A percentile compares a stretch with the other conserved stretches of the same genome.
phyloP scores from a whole-genome alignment of 768 basidiomycete genomes.

The Pulveroboletus ravenelii region DNA sequence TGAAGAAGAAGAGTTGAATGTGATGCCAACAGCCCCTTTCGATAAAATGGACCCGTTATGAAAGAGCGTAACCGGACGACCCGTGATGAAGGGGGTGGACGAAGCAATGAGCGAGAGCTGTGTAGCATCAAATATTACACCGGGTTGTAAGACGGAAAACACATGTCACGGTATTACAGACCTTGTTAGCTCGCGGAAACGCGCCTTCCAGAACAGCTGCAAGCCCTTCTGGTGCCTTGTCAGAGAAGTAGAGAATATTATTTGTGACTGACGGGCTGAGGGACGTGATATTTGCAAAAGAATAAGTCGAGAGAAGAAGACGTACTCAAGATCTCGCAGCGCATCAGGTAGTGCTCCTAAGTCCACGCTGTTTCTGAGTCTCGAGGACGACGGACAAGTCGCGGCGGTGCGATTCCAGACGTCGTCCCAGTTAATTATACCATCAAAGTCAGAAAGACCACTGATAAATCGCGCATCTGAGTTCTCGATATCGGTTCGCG shows the following conservation, averaged over 20 bases:
- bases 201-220: slow-evolving; percentile 35
- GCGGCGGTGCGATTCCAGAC: slow-evolving; percentile 39
- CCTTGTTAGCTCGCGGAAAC: slow-evolving; percentile 48
- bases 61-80: slow-evolving; percentile 67
- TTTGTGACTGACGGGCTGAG: slow-evolving; percentile 16
- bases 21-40: slow-evolving; percentile 69
- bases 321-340: slow-evolving; percentile 33
- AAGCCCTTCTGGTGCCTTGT: slow-evolving; percentile 54
- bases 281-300: neutral
- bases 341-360: slow-evolving; percentile 32
- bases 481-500: neutral
- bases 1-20: slow-evolving; percentile 30
- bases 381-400: neutral
- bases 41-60: slow-evolving; percentile 49
- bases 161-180: slow-evolving; percentile 25
- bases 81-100: slow-evolving; percentile 77
- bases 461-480: slow-evolving; percentile 1
- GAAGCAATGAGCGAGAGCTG: slow-evolving; percentile 67
- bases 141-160: neutral
- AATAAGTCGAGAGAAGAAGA: neutral
- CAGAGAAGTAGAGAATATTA: slow-evolving; percentile 51
- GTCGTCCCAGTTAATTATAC: slow-evolving; percentile 44
- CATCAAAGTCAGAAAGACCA: slow-evolving; percentile 1
- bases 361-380: neutral
- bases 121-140: neutral